These are phyloP conservation scores for Megacollybia marginata DNA, from an alignment of 768 basidiomycete genomes.

Conservation along the genomic window DNA sequence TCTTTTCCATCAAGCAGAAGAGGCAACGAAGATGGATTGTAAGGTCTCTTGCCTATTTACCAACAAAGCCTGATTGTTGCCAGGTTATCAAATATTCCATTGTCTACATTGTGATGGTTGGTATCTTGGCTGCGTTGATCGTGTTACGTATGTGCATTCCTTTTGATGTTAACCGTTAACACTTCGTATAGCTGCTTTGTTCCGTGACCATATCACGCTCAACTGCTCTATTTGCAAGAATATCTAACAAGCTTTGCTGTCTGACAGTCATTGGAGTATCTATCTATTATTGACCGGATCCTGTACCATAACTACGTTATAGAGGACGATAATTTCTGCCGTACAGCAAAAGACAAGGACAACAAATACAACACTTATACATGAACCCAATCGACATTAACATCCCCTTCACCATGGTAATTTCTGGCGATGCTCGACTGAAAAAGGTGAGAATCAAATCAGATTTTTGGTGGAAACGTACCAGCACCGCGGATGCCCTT, in stretches of 20 bases:
- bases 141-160: conserved; percentile 58
- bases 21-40: conserved; percentile 89
- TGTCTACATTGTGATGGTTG: conserved; percentile 72
- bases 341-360: too few relatives aligned
- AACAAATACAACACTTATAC: too few relatives aligned
- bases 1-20: conserved; percentile 94
- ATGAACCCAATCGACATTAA: background rate
- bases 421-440: too few relatives aligned
- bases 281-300: background rate
- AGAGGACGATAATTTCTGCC: background rate
- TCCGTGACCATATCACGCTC: conserved; percentile 73
- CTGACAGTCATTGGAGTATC: background rate
- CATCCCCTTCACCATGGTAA: too few relatives aligned
- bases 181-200: conserved; percentile 55
- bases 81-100: conserved; percentile 81
- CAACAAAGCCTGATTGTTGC: conserved; percentile 3
- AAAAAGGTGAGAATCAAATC: too few relatives aligned
- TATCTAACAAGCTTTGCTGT: conserved; percentile 52
- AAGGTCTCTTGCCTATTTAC: conserved; percentile 15
- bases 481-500: too few relatives aligned
- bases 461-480: too few relatives aligned
- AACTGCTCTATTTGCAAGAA: conserved; percentile 79
- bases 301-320: background rate
- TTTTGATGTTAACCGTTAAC: conserved; percentile 7
- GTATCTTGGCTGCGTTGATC: conserved; percentile 74